Percentiles rank a stretch among this genome's conserved stretches.
phyloP scores from a whole-genome alignment of 2,329 filamentous ascomycete species.

The Talaromyces verruculosus region DNA sequence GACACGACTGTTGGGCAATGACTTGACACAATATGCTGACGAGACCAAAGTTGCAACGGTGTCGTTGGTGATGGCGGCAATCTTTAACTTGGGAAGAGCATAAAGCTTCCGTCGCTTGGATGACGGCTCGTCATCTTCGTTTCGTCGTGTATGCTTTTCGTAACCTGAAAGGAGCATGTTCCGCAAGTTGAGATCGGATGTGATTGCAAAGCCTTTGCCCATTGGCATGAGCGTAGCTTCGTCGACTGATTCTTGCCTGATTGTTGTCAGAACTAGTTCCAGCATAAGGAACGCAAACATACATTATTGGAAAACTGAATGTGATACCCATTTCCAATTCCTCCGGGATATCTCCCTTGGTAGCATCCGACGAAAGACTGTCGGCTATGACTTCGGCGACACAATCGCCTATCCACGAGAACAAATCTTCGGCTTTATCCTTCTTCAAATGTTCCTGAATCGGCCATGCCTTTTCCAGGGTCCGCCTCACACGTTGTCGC shows the following conservation, averaged over 20 bases:
- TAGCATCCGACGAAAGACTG: constrained; percentile 43
- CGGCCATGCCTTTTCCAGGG: constrained; percentile 54
- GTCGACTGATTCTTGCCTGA: constrained; percentile 54
- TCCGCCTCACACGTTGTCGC: constrained; percentile 48
- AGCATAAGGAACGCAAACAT: constrained; percentile 25
- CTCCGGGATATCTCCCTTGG: constrained; percentile 41
- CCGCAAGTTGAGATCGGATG: constrained; percentile 55
- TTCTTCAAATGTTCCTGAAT: constrained; percentile 57
- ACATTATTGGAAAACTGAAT: constrained; percentile 54
- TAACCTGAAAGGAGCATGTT: constrained; percentile 57
- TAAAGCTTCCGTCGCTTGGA: constrained; percentile 48
- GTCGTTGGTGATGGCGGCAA: constrained; percentile 78
- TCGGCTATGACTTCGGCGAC: constrained; percentile 71
- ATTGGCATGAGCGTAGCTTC: constrained; percentile 59
- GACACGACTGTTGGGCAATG: constrained; percentile 61
- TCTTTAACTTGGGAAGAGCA: constrained; percentile 64
- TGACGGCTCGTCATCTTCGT: constrained; percentile 42
- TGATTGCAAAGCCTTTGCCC: constrained; percentile 60
- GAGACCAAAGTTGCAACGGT: constrained; percentile 77
- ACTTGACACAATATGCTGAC: constrained; percentile 69
- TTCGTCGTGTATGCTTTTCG: constrained; percentile 50
- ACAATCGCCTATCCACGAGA: constrained; percentile 77
- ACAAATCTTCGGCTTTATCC: constrained; percentile 72
- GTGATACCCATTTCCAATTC: constrained; percentile 52
- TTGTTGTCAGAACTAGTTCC: not conserved